A percentile compares a stretch with the other conserved stretches of the same genome.
These are phyloP conservation scores for Phialophora chinensis DNA, from an alignment of 2,329 filamentous ascomycete species.

Conservation along the genomic window DNA sequence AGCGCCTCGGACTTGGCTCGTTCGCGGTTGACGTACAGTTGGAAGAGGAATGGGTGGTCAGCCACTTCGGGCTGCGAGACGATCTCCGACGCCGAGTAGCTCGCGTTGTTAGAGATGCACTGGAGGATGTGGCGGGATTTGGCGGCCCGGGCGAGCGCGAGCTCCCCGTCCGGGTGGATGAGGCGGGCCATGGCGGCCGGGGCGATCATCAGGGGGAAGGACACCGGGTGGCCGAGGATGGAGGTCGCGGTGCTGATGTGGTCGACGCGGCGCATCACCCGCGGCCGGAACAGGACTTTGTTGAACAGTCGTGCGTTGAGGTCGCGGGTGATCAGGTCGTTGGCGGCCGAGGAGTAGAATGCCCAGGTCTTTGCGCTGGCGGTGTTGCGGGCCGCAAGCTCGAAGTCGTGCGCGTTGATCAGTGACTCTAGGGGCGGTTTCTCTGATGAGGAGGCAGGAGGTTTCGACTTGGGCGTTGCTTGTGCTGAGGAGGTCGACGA, in stretches of 20 bases:
- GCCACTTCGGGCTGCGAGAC: slow-evolving; percentile 47
- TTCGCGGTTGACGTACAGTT: slow-evolving; percentile 62
- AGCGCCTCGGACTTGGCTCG: slow-evolving; percentile 56
- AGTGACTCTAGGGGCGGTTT: slow-evolving; percentile 61
- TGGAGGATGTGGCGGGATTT: slow-evolving; percentile 61
- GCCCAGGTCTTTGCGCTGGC: slow-evolving; percentile 71
- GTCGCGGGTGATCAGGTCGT: slow-evolving; percentile 63
- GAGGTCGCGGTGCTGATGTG: slow-evolving; percentile 57
- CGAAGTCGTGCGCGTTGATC: slow-evolving; percentile 67
- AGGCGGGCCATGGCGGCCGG: slow-evolving; percentile 69
- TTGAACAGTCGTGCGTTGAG: slow-evolving; percentile 63
- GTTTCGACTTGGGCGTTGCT: slow-evolving; percentile 42
- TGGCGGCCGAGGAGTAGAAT: slow-evolving; percentile 71
- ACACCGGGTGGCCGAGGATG: slow-evolving; percentile 61
- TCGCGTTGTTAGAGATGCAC: slow-evolving; percentile 67
- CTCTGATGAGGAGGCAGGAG: slow-evolving; percentile 30
- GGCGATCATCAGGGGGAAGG: slow-evolving; percentile 66
- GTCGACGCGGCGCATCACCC: slow-evolving; percentile 63
- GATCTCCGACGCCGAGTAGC: slow-evolving; percentile 63
- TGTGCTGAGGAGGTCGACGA: slow-evolving; percentile 47
- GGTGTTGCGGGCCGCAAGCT: slow-evolving; percentile 60
- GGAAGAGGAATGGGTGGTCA: slow-evolving; percentile 57
- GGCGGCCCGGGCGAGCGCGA: slow-evolving; percentile 62
- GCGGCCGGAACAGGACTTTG: slow-evolving; percentile 64
- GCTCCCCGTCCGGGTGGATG: slow-evolving; percentile 69